These are phyloP conservation scores for Aspergillus olivimuriae DNA, from an alignment of 495 filamentous ascomycete genomes.

Conservation along the genomic window DNA sequence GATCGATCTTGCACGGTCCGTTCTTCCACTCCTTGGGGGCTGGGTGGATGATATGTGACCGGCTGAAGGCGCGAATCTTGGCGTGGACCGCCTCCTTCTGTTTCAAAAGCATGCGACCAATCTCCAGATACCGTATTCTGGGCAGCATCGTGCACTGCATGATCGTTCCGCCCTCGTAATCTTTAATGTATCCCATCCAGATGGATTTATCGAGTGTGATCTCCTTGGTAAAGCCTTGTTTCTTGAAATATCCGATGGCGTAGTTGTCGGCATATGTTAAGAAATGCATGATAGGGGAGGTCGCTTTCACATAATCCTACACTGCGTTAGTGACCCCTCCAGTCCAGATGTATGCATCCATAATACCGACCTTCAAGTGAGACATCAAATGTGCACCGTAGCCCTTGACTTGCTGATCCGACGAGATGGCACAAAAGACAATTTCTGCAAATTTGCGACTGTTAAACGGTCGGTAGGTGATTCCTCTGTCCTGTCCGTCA, in stretches of 20 bases:
- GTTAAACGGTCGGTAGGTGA: conserved; percentile 95
- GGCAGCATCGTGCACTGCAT: conserved; percentile 99
- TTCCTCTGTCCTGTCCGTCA: conserved; percentile 53
- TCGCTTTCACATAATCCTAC: conserved; percentile 92
- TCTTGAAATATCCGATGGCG: conserved; percentile 98
- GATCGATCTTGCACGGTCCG: conserved; percentile 63
- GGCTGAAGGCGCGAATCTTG: conserved; percentile 88
- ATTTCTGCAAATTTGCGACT: conserved; percentile 93
- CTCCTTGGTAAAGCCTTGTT: conserved; percentile 98
- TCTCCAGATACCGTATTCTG: conserved; percentile 87
- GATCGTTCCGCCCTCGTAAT: conserved; percentile 97
- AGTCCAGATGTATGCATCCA: not conserved
- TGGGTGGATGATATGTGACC: conserved; percentile 78
- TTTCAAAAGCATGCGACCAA: conserved; percentile 90
- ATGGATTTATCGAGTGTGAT: conserved; percentile 84
- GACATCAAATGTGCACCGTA: conserved; percentile 98
- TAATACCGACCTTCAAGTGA: conserved; percentile 64
- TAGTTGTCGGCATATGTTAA: conserved; percentile 98
- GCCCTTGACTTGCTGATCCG: conserved; percentile 96
- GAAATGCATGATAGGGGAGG: conserved; percentile 95
- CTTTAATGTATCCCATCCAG: conserved; percentile 99
- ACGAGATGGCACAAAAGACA: conserved; percentile 96
- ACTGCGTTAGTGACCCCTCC: conserved; percentile 10
- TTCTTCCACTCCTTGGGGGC: conserved; percentile 83
- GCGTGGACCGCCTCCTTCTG: conserved; percentile 92